Percentiles rank a stretch among this genome's conserved stretches.
These are phyloP conservation scores for Strigomonas culicis DNA, from an alignment of 208 protist species.

Conservation along the genomic window DNA sequence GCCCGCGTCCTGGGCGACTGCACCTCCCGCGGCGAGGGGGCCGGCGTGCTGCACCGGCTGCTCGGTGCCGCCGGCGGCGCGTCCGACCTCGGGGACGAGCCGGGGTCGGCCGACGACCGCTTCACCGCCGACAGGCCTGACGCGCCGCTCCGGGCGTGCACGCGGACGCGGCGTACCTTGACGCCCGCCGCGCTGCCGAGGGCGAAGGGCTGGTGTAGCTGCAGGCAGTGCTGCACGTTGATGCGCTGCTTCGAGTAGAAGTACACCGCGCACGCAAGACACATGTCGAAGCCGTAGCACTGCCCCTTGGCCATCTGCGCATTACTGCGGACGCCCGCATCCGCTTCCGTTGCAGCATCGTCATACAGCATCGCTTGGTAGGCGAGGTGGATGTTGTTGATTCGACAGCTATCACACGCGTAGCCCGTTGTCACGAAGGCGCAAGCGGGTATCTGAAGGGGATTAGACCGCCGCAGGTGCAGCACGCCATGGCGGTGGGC, in stretches of 20 bases:
- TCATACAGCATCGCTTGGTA: conserved; percentile 67
- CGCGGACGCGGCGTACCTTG: conserved; percentile 1
- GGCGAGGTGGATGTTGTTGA: conserved; percentile 26
- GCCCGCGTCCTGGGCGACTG: conserved; percentile 16
- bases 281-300: conserved; percentile 62
- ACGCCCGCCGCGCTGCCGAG: conserved; percentile 35
- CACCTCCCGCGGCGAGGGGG: not conserved
- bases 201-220: conserved; percentile 23
- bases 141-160: too few species aligned
- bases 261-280: conserved; percentile 52
- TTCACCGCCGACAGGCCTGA: not conserved
- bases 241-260: conserved; percentile 36
- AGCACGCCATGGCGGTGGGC: conserved; percentile 37
- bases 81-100: not conserved
- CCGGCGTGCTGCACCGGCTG: conserved; percentile 6
- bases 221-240: conserved; percentile 12
- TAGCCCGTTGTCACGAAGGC: conserved; percentile 30
- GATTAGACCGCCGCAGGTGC: conserved; percentile 44
- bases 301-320: conserved; percentile 27
- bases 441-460: conserved; percentile 37
- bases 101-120: not conserved
- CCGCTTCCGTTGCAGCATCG: conserved; percentile 14
- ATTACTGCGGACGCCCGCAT: conserved; percentile 32
- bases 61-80: conserved; percentile 14
- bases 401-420: conserved; percentile 52